Percentiles rank a stretch among this genome's conserved stretches.
Conservation (phyloP, 129 eudicot species). For the Saposhnikovia divaricata region DNA sequence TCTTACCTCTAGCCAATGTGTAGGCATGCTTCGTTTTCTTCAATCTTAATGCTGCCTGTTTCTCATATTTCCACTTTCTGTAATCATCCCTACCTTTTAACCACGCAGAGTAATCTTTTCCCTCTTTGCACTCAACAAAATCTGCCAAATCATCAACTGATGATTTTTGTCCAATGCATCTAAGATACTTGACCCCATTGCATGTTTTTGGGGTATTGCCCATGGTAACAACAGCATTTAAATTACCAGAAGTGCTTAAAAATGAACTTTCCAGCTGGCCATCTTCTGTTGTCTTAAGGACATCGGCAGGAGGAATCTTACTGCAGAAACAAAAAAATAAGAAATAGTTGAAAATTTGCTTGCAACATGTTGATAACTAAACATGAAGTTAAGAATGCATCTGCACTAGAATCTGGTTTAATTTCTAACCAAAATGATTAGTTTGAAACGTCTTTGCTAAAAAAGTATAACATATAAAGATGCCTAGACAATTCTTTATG, state of each 20-base stretch:
- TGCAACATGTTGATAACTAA: not conserved
- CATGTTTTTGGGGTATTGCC: slow-evolving; percentile 28
- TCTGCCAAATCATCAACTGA: slow-evolving; percentile 54
- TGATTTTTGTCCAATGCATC: slow-evolving; percentile 15
- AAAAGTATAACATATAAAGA: not conserved
- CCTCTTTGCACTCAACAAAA: slow-evolving; percentile 66
- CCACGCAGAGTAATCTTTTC: slow-evolving; percentile 58
- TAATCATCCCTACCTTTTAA: slow-evolving; percentile 36
- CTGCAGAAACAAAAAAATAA: slow-evolving; percentile 20
- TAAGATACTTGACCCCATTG: slow-evolving; percentile 54
- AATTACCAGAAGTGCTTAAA: not conserved
- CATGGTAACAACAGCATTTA: slow-evolving; percentile 12
- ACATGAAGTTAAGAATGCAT: not conserved
- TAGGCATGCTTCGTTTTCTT: slow-evolving; percentile 46
- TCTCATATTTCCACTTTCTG: slow-evolving; percentile 35
- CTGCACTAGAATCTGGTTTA: not conserved
- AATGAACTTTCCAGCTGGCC: slow-evolving; percentile 15
- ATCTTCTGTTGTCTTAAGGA: slow-evolving; percentile 10
- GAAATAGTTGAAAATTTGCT: not conserved
- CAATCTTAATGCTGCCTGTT: slow-evolving; percentile 27
- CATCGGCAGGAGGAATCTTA: slow-evolving; percentile 21
- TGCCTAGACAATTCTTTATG: not conserved
- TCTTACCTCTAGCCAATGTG: slow-evolving; percentile 24
- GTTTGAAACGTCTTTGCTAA: not conserved
- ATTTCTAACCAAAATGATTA: not conserved